Base-by-base conservation (phyloP, 371 early-diverging fungal genomes). In the Mycotypha africana region DNA sequence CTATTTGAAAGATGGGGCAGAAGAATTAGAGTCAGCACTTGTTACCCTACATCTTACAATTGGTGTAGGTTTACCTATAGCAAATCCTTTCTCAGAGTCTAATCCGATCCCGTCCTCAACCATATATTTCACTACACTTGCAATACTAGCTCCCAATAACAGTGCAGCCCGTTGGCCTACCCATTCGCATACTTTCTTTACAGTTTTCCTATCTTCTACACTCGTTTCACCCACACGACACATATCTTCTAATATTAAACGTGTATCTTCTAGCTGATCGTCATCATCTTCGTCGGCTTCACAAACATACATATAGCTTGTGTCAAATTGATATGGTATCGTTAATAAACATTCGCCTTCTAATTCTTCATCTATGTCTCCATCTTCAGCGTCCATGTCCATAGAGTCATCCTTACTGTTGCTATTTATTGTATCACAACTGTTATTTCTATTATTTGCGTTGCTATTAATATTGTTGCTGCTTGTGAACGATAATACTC, bases 11-110 rank as follows among this genome's bases (percentile, higher is more conserved):
- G n/a, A n/a, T n/a, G n/a, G n/a, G n/a, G n/a, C n/a, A n/a, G n/a
- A n/a, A n/a, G n/a, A n/a, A n/a, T n/a, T n/a, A n/a, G n/a, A n/a
- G n/a, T n/a, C n/a, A n/a, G n/a, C n/a, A n/a, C n/a, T n/a, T n/a
- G n/a, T n/a, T n/a, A n/a, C n/a, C n/a, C n/a, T n/a, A n/a, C n/a
- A n/a, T n/a, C n/a, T n/a, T n/a, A n/a, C 24, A 12, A n/a, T 22
- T 65, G 60, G 62, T 85, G n/a, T n/a, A n/a, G n/a, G n/a, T n/a
- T n/a, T n/a, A 58, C 90, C 87, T 28, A 93, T 86, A 8, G 89
- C 84, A 47, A 53, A 73, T 15, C 79, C 56, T 65, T 81, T 61
- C 53, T 74, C 75, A 68, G n/a, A n/a, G 74, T 54, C n/a, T 45
- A 68, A 55, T 16, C 64, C 69, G 31, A 64, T 62, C 6, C 67